phyloP scores from a whole-genome alignment of 768 basidiomycete species.

The Termitomyces sp. region DNA sequence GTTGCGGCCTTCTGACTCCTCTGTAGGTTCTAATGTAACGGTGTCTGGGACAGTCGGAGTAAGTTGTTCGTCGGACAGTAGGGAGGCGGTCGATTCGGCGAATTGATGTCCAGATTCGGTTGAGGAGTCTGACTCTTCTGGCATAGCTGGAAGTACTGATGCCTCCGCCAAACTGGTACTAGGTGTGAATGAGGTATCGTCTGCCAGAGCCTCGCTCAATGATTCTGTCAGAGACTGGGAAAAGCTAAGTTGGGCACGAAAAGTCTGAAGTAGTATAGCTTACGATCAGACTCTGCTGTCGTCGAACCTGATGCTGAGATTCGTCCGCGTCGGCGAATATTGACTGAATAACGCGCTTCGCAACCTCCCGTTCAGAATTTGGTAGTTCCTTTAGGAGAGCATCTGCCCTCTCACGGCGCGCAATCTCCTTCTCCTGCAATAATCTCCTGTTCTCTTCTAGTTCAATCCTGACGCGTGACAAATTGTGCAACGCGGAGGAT shows the following conservation, averaged over 20 bases:
- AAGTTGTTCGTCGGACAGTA: constrained; percentile 4
- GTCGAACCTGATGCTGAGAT: constrained; percentile 42
- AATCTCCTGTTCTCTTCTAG: constrained; percentile 55
- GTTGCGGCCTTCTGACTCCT: not conserved
- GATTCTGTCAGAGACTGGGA: constrained; percentile 50
- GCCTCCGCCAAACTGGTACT: constrained; percentile 25
- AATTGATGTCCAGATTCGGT: constrained; percentile 9
- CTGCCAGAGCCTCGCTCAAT: constrained; percentile 51
- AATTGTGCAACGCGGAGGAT: constrained; percentile 60
- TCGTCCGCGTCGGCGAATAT: constrained; percentile 58
- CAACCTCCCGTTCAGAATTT: constrained; percentile 63
- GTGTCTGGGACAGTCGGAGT: constrained; percentile 6
- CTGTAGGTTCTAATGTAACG: not conserved
- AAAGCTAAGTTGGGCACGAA: not conserved
- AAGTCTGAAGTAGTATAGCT: constrained; percentile 17
- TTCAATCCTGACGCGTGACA: constrained; percentile 56
- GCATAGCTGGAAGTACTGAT: constrained; percentile 30
- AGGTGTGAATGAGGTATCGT: constrained; percentile 39
- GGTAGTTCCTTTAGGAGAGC: constrained; percentile 54
- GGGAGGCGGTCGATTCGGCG: constrained; percentile 2
- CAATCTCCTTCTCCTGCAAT: constrained; percentile 58
- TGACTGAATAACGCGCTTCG: constrained; percentile 61
- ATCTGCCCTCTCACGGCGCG: constrained; percentile 48
- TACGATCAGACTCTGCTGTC: constrained; percentile 60
- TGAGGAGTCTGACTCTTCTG: constrained; percentile 24